These are phyloP conservation scores for Exobasidium rhododendri DNA, from an alignment of 1,284 basidiomycete genomes.

Conservation along the genomic window DNA sequence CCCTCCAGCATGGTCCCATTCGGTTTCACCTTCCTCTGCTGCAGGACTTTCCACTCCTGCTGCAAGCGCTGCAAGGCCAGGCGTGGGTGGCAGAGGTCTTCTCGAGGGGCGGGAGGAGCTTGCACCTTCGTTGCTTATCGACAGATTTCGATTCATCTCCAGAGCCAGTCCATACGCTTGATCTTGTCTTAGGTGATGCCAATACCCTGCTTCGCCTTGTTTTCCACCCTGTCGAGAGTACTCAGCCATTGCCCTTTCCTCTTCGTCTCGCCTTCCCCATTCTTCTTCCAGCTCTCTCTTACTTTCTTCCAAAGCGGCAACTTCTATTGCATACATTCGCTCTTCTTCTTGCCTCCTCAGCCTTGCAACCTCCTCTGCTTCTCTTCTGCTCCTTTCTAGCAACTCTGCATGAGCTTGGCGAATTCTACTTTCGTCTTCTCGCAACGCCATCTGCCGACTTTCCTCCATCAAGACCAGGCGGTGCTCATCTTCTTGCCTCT, in stretches of 20 bases:
- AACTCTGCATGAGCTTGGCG: background rate
- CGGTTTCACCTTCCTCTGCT: background rate
- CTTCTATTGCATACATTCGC: background rate
- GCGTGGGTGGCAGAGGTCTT: constrained; percentile 13
- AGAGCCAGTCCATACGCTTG: background rate
- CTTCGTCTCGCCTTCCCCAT: constrained; percentile 16
- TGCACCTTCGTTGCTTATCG: background rate
- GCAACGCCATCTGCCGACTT: constrained; percentile 6
- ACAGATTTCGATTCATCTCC: background rate
- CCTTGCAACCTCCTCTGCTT: constrained; percentile 2
- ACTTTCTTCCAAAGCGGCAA: constrained; percentile 14
- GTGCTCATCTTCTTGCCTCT: constrained; percentile 12
- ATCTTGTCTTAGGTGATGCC: background rate
- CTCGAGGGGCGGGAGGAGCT: background rate
- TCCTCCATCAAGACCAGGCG: constrained; percentile 5
- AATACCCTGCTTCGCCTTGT: background rate
- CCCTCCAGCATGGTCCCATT: background rate
- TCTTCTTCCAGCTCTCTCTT: constrained; percentile 11
- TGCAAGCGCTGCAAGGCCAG: constrained; percentile 5
- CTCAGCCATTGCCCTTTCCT: constrained; percentile 12
- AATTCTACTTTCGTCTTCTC: constrained; percentile 6
- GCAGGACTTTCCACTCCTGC: background rate
- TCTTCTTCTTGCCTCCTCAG: constrained; percentile 9
- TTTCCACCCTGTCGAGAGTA: background rate
- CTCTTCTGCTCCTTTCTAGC: constrained; percentile 8